Base-by-base conservation (phyloP, 2,329 filamentous ascomycete genomes). In the Penicillium sp. region DNA sequence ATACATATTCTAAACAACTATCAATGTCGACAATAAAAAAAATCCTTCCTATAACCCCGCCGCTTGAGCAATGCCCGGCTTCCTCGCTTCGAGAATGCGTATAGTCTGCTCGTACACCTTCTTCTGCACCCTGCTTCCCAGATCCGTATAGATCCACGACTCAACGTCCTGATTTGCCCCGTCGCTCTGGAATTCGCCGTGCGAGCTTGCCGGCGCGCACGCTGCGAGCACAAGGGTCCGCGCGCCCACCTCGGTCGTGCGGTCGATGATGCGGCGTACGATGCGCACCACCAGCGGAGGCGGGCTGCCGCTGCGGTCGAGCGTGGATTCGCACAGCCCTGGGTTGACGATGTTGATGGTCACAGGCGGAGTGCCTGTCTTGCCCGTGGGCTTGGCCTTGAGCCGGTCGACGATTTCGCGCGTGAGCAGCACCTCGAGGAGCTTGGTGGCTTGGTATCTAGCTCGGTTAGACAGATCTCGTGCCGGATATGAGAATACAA, bases 361-460 rank as follows among this genome's bases (percentile, higher is more conserved):
- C 2, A 56, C 53, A 5, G 47, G 47, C 0, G 18, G 5, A 6
- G 20, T 12, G 9, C 14, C 21, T 5, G 28, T 5, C 12, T 20
- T 33, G n/a, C 3, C n/a, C 2, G 23, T 18, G 8, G 40, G 3
- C 3, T 35, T 18, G 8, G 40, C 3, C 3, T 35, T 33, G 16
- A 50, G 35, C 6, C 67, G 64, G 4, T 65, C 56, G 8, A 68
- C 73, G 23, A 79, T 62, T 50, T 75, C 72, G 18, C 78, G 74
- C 9, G 74, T 66, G n/a, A 67, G 59, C 12, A 81, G 65, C 7
- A 82, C 68, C 62, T 80, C 71, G n/a, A 82, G 65, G 4, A 82
- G 65, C 63, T 82, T 82, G 49, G 74, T 76, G 21, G 72, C 61
- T 5, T 64, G 64, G 61, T 82, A 82, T 40, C 79, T 71, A 40